Evolutionary conservation across 31 red algal species (phyloP).

Genomic region (Pterothamnion heteromorphum): DNA sequence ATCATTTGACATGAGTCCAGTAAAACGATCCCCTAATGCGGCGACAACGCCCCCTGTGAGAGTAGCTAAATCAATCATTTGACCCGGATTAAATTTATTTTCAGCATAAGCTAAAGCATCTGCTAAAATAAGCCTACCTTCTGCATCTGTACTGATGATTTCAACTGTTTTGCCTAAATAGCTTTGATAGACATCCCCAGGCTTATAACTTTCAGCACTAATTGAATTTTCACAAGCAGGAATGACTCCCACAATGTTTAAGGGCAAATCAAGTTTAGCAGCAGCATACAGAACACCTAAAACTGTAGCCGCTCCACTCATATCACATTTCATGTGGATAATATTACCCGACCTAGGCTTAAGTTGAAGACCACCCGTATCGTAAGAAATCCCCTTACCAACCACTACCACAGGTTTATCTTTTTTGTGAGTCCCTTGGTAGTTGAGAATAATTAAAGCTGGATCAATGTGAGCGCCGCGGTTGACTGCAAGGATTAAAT

Average conservation of each 20-base stretch:
- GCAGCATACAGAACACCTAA: constrained; percentile 77
- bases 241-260: constrained; percentile 67
- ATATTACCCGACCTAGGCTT: constrained; percentile 67
- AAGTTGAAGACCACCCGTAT: constrained; percentile 87
- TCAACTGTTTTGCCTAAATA: constrained; percentile 90
- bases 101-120: constrained; percentile 90
- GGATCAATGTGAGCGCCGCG: constrained; percentile 79
- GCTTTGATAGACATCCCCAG: constrained; percentile 81
- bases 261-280: constrained; percentile 58
- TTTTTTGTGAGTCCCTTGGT: constrained; percentile 52
- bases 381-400: constrained; percentile 90
- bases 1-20: constrained; percentile 63
- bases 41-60: constrained; percentile 84
- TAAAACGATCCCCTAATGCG: constrained; percentile 74
- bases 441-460: constrained; percentile 88
- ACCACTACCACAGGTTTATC: constrained; percentile 72
- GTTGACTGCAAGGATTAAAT: constrained; percentile 76
- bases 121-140: constrained; percentile 83
- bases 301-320: constrained; percentile 83
- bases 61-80: constrained; percentile 82
- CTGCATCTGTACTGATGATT: constrained; percentile 94
- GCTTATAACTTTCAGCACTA: constrained; percentile 66
- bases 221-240: constrained; percentile 88
- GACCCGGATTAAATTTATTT: constrained; percentile 61
- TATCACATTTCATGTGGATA: constrained; percentile 99